Evolutionary conservation across 371 early-diverging fungal species (phyloP).

Genomic region (Nosema granulosis): DNA sequence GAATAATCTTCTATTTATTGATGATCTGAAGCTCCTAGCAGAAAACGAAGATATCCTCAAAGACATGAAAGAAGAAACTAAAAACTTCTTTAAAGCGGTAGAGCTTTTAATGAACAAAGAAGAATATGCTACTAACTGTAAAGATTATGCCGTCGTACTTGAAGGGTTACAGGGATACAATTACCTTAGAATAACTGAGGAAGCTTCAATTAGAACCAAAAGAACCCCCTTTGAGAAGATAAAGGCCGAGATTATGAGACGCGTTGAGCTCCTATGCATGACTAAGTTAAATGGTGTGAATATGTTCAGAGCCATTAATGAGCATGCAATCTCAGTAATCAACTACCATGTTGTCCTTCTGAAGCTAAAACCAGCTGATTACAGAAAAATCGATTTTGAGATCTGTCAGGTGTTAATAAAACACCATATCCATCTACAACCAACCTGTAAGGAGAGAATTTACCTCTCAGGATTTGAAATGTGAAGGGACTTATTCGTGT

Average conservation of each 20-base stretch:
- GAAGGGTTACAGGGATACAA: not conserved
- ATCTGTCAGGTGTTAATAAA: constrained; percentile 6
- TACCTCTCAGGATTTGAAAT: too few relatives aligned
- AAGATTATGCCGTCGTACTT: not conserved
- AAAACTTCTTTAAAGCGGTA: not conserved
- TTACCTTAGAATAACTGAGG: constrained; percentile 1
- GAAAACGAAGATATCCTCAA: not conserved
- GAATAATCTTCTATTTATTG: not conserved
- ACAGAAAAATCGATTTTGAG: not conserved
- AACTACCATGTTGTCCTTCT: not conserved
- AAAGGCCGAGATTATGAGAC: not conserved
- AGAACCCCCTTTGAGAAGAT: not conserved
- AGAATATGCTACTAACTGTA: constrained; percentile 1
- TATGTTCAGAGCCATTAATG: constrained; percentile 2
- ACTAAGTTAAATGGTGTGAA: constrained; percentile 7
- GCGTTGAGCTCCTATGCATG: not conserved
- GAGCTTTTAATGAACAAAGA: not conserved
- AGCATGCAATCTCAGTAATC: constrained; percentile 14
- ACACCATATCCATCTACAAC: constrained; percentile 5
- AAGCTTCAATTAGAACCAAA: constrained; percentile 2
- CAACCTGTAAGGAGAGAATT: constrained; percentile 1
- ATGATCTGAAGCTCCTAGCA: not conserved
- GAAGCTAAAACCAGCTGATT: not conserved
- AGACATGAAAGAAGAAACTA: not conserved
- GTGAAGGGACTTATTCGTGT: too few relatives aligned